Percentiles rank a stretch among this genome's conserved stretches.
phyloP scores from a whole-genome alignment of 2,329 filamentous ascomycete genomes.

The Exophiala spinifera region DNA sequence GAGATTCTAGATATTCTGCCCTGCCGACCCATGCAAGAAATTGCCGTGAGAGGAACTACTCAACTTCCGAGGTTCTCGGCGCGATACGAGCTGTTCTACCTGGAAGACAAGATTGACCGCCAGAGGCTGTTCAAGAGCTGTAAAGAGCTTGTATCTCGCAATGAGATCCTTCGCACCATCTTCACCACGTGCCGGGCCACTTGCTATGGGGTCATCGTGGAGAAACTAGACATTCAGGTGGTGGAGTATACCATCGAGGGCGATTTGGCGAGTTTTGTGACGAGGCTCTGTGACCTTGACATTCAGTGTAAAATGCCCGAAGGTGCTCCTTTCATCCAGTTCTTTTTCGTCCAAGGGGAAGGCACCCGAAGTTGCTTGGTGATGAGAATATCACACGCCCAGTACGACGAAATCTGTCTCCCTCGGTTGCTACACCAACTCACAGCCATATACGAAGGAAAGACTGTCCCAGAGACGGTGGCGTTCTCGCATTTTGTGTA shows the following conservation, averaged over 20 bases:
- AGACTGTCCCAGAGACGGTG: slow-evolving; percentile 36
- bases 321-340: slow-evolving; percentile 61
- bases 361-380: too few relatives aligned
- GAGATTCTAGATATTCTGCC: slow-evolving; percentile 57
- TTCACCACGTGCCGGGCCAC: slow-evolving; percentile 54
- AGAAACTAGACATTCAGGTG: slow-evolving; percentile 53
- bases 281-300: slow-evolving; percentile 54
- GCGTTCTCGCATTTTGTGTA: slow-evolving; percentile 50
- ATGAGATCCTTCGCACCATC: slow-evolving; percentile 65
- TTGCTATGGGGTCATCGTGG: slow-evolving; percentile 57
- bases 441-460: slow-evolving; percentile 51
- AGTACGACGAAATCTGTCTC: slow-evolving; percentile 67
- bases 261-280: slow-evolving; percentile 51
- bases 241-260: slow-evolving; percentile 53
- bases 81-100: slow-evolving; percentile 63
- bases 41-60: slow-evolving; percentile 59
- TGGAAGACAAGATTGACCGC: slow-evolving; percentile 51
- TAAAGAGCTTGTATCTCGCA: slow-evolving; percentile 36
- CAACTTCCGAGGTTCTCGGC: slow-evolving; percentile 58
- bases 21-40: slow-evolving; percentile 56
- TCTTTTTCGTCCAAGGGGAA: slow-evolving; percentile 42
- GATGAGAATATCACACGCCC: slow-evolving; percentile 62
- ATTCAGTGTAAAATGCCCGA: slow-evolving; percentile 54
- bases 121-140: slow-evolving; percentile 46
- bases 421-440: slow-evolving; percentile 61